Evolutionary conservation across 257 asterid genomes (phyloP), one percentile per base, ranked within the genome.

Genomic region (Jacaranda mimosifolia): DNA sequence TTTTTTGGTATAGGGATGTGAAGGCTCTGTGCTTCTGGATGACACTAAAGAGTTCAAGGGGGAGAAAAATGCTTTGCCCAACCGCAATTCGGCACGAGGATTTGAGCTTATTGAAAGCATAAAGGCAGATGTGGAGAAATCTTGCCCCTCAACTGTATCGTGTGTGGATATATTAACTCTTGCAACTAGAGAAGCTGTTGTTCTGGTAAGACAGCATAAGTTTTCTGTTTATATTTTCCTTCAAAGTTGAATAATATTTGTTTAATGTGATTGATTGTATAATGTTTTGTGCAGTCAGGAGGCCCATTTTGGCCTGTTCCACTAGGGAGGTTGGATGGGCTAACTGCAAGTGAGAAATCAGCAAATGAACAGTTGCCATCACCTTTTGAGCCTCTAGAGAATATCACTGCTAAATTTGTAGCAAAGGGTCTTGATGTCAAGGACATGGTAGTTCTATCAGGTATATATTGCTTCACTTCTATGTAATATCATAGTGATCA

Each of bases 401-500:
- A 76, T 10, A 76, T 76, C 10, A 77, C 84, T 46, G 82, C 87
- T 18, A 76, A 76, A 76, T 81, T 76, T 72, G 74, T 79, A 0
- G 74, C 87, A 43, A 85, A 88, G 71, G 97, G 94, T 35, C 98
- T 93, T 72, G 94, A 93, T 79, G 48, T 75, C 60, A 90, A 83
- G 83, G 98, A 93, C 74, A 53, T 88, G 84, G 98, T 88, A 0
- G 96, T 84, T 59, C 87, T 91, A 36, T 93, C 97, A 70, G 98
- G 98, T 91, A n/a, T n/a, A n/a, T n/a, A 77, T 5, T 39, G 18
- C 0, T 32, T 59, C 42, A n/a, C 51, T 64, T 42, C 43, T 26
- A 6, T 60, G 7, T 19, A 9, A 8, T 18, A 3, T 3, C 7
- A 53, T 13, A 15, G 7, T 53, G 32, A 26, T 26, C 32, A 26